Conservation (phyloP, 2,329 filamentous ascomycete species). For the Daldinia eschscholtzii region DNA sequence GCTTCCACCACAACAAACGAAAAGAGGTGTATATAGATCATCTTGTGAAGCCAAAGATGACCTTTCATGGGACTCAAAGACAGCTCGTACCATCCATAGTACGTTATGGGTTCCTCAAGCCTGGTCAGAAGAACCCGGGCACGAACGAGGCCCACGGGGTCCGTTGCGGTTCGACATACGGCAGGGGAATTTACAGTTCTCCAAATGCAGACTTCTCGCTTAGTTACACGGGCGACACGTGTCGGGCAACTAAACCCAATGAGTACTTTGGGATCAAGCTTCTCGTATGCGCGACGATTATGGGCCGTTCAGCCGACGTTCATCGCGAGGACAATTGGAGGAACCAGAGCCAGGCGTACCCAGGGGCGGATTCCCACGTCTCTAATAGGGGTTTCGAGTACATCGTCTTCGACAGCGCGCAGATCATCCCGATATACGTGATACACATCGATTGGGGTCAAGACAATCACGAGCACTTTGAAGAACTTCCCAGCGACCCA, state of each 20-base stretch:
- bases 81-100: constrained; percentile 58
- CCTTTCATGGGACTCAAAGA: constrained; percentile 58
- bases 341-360: constrained; percentile 44
- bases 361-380: constrained; percentile 56
- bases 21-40: constrained; percentile 54
- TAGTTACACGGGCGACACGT: constrained; percentile 51
- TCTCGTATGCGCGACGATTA: constrained; percentile 61
- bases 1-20: constrained; percentile 34
- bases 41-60: constrained; percentile 54
- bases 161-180: constrained; percentile 56
- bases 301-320: constrained; percentile 57
- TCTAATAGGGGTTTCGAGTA: constrained; percentile 56
- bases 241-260: constrained; percentile 48
- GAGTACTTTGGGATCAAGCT: constrained; percentile 57
- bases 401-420: constrained; percentile 58
- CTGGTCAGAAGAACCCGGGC: constrained; percentile 51
- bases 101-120: constrained; percentile 58
- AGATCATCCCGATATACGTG: constrained; percentile 61
- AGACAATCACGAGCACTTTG: constrained; percentile 50
- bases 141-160: constrained; percentile 48
- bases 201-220: constrained; percentile 57
- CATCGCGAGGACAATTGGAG: constrained; percentile 49
- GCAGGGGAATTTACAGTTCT: constrained; percentile 60
- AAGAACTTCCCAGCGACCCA: constrained; percentile 42
- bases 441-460: constrained; percentile 59